These are phyloP conservation scores for Clonostachys chloroleuca DNA, from an alignment of 2,329 filamentous ascomycete species.

Conservation along the genomic window DNA sequence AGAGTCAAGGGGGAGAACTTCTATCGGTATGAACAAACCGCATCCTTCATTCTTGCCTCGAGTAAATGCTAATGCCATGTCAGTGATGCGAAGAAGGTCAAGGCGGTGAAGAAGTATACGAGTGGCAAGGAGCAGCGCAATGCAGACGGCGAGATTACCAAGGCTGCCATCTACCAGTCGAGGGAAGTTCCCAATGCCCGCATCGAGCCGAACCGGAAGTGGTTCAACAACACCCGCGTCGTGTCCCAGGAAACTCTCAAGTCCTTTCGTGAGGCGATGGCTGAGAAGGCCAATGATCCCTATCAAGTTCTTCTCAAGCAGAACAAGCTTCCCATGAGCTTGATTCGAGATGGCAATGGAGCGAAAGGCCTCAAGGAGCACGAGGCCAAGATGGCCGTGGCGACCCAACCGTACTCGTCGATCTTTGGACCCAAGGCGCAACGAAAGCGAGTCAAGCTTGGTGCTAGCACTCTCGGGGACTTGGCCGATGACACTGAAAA, in stretches of 20 bases:
- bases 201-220: slow-evolving; percentile 94
- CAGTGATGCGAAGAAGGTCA: slow-evolving; percentile 77
- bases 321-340: slow-evolving; percentile 93
- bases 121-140: slow-evolving; percentile 81
- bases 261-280: slow-evolving; percentile 87
- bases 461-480: slow-evolving; percentile 75
- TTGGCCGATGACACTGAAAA: slow-evolving; percentile 75
- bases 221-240: slow-evolving; percentile 91
- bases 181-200: slow-evolving; percentile 76
- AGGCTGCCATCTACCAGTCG: slow-evolving; percentile 81
- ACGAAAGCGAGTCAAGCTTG: slow-evolving; percentile 86
- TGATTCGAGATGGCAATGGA: slow-evolving; percentile 77
- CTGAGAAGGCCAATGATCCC: slow-evolving; percentile 83
- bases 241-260: slow-evolving; percentile 86
- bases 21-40: slow-evolving; percentile 61
- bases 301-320: slow-evolving; percentile 94
- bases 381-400: slow-evolving; percentile 88
- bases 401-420: slow-evolving; percentile 78
- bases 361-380: slow-evolving; percentile 88
- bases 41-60: neutral
- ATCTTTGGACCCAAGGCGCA: slow-evolving; percentile 94
- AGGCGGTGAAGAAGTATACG: slow-evolving; percentile 85
- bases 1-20: slow-evolving; percentile 97
- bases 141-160: slow-evolving; percentile 75
- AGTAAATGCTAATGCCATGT: neutral